Base-by-base conservation (phyloP, 768 basidiomycete genomes). In the Kwoniella dendrophila region DNA sequence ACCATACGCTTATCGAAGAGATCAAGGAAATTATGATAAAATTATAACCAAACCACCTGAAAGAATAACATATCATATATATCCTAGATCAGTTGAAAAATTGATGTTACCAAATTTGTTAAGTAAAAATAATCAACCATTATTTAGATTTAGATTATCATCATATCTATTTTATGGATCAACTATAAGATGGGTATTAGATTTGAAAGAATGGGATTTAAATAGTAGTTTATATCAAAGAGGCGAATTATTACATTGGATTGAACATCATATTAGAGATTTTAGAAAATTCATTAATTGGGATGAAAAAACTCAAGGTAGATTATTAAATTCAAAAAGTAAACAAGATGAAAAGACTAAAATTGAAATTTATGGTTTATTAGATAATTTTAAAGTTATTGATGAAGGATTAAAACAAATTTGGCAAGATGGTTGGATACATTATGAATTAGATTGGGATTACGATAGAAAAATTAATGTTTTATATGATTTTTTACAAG, bases 61-160 rank as follows among this genome's bases (percentile, higher is more conserved):
- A 22, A 51, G 16, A 14, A 33, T 51, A n/a, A 36, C 49, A 8
- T 12, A n/a, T 8, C 49, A 51, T 51, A 22, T 51, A 11, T 51
- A 51, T 34, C 49, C 49, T n/a, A 51, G 49, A 33, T 20, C 49
- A 32, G 49, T 51, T 6, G 49, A 33, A 12, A 51, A 33, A 3
- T 51, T 51, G n/a, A 36, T 51, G 5, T 33, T 51, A 32, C 49
- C 49, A 12, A 14, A 16, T 43, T 5, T 6, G 18, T 20, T 20
- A 14, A 20, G 20, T 14, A 32, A 32, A 18, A 34, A 51, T n/a
- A 24, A 44, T 44, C 7, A 44, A 36, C 22, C 16, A 11, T n/a
- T 51, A 4, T 33, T 33, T 4, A 36, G 49, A n/a, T 51, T 29
- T 29, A 51, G 49, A 22, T 29, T 51, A 0, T n/a, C 32, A 12